Conservation (phyloP, 352 stramenopile species). For the Globisporangium solare region DNA sequence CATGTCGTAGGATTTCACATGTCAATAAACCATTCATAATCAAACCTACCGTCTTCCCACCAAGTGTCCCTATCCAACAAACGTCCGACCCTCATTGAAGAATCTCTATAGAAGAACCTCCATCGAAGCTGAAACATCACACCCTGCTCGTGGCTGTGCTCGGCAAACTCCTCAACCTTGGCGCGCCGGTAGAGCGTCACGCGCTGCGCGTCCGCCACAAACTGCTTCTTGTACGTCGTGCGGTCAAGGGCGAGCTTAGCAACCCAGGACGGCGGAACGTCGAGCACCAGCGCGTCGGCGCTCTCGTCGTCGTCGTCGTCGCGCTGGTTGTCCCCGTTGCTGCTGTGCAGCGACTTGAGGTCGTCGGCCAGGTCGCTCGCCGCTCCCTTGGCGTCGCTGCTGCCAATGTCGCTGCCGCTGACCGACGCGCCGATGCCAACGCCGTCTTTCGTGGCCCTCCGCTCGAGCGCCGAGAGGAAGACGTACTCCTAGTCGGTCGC, state of each 20-base stretch:
- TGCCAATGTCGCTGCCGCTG: neutral
- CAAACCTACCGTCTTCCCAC: too few species aligned
- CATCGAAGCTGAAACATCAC: too few species aligned
- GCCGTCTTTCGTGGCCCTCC: conserved; percentile 43
- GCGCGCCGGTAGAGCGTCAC: conserved; percentile 86
- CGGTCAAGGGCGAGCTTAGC: conserved; percentile 68
- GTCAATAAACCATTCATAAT: too few species aligned
- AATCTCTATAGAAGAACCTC: too few species aligned
- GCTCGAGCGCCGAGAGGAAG: conserved; percentile 77
- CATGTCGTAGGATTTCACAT: too few species aligned
- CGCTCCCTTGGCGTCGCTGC: conserved; percentile 3
- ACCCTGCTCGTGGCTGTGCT: conserved; percentile 85
- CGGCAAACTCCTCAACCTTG: conserved; percentile 93
- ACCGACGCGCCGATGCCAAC: conserved; percentile 5
- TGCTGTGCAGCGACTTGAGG: conserved; percentile 39
- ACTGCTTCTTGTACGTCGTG: conserved; percentile 74
- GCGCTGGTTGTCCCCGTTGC: conserved; percentile 52
- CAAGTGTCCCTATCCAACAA: too few species aligned
- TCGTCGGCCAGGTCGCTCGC: conserved; percentile 41
- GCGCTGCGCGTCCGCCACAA: conserved; percentile 80
- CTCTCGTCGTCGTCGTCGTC: conserved; percentile 35
- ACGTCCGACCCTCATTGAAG: too few species aligned
- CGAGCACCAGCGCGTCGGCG: conserved; percentile 67
- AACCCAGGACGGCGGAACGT: conserved; percentile 86
- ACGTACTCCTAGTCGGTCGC: conserved; percentile 90